phyloP scores from a whole-genome alignment of 768 basidiomycete species.

The Russula olivacea region DNA sequence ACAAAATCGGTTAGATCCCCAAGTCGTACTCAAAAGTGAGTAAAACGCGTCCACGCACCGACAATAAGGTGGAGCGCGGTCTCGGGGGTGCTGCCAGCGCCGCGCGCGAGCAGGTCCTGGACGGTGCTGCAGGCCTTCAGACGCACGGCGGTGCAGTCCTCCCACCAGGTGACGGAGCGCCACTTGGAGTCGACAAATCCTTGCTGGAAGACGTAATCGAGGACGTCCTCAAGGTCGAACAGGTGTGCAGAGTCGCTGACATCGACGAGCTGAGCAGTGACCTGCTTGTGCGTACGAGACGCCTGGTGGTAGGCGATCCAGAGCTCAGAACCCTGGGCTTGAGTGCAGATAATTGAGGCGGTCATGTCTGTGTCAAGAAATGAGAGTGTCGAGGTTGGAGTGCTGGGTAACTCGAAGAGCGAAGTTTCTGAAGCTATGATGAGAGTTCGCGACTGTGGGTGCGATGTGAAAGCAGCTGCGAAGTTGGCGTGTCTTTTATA shows the following conservation, averaged over 20 bases:
- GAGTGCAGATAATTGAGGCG: background rate
- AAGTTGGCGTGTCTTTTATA: background rate
- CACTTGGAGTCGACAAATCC: constrained; percentile 43
- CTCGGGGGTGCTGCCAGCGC: constrained; percentile 40
- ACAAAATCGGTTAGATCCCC: background rate
- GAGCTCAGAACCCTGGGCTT: constrained; percentile 31
- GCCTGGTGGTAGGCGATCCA: constrained; percentile 46
- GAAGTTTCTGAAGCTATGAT: background rate
- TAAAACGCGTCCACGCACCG: constrained; percentile 30
- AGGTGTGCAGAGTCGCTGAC: constrained; percentile 40
- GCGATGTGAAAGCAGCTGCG: background rate
- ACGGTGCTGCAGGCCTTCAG: constrained; percentile 35
- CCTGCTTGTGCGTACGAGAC: constrained; percentile 38
- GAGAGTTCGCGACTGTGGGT: background rate
- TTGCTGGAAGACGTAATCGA: constrained; percentile 42
- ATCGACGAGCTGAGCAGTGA: constrained; percentile 45
- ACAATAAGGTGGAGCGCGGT: constrained; percentile 42
- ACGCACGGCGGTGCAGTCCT: constrained; percentile 36
- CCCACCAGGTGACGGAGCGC: constrained; percentile 42
- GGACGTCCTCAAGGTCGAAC: constrained; percentile 43
- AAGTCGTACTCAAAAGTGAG: background rate
- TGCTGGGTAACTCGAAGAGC: background rate
- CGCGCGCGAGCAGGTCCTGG: constrained; percentile 35
- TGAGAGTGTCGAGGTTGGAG: background rate
- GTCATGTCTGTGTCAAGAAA: constrained; percentile 4